Conservation (phyloP, 2,329 filamentous ascomycete genomes). For the Blumeriella jaapii region DNA sequence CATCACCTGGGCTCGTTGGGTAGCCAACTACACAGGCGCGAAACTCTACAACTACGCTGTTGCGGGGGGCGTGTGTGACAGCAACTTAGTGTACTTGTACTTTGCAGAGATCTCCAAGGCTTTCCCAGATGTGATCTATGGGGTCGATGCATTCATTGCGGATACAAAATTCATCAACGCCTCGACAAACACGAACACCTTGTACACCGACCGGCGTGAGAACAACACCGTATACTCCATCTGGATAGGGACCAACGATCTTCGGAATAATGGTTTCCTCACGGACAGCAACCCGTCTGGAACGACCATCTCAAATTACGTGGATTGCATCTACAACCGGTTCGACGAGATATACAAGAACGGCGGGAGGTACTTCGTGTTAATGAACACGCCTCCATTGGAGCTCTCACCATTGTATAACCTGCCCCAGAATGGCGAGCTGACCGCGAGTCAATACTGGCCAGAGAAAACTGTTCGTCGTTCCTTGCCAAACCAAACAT, state of each 20-base stretch:
- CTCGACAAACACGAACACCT: slow-evolving; percentile 26
- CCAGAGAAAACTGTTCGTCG: slow-evolving; percentile 20
- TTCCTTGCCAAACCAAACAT: not conserved
- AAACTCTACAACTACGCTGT: slow-evolving; percentile 60
- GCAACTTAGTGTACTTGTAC: slow-evolving; percentile 49
- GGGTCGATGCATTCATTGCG: slow-evolving; percentile 44
- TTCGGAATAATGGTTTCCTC: slow-evolving; percentile 55
- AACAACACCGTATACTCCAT: slow-evolving; percentile 60
- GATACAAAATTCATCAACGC: slow-evolving; percentile 32
- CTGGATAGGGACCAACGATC: slow-evolving; percentile 75
- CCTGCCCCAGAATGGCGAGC: slow-evolving; percentile 32
- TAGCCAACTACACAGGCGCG: slow-evolving; percentile 44
- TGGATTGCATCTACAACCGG: slow-evolving; percentile 54
- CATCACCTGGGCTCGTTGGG: slow-evolving; percentile 57
- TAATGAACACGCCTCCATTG: slow-evolving; percentile 59
- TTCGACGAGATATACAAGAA: slow-evolving; percentile 52
- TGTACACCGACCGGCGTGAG: slow-evolving; percentile 35
- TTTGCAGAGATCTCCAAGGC: slow-evolving; percentile 37
- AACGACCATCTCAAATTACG: slow-evolving; percentile 51
- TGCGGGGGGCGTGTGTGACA: slow-evolving; percentile 60
- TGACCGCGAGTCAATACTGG: slow-evolving; percentile 36
- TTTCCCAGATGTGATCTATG: slow-evolving; percentile 53
- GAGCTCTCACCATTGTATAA: slow-evolving; percentile 59
- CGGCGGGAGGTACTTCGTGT: slow-evolving; percentile 59
- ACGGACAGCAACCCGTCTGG: slow-evolving; percentile 46